Evolutionary conservation across 2,329 filamentous ascomycete genomes (phyloP).

Genomic region (Neophaeococcomyces aloes): DNA sequence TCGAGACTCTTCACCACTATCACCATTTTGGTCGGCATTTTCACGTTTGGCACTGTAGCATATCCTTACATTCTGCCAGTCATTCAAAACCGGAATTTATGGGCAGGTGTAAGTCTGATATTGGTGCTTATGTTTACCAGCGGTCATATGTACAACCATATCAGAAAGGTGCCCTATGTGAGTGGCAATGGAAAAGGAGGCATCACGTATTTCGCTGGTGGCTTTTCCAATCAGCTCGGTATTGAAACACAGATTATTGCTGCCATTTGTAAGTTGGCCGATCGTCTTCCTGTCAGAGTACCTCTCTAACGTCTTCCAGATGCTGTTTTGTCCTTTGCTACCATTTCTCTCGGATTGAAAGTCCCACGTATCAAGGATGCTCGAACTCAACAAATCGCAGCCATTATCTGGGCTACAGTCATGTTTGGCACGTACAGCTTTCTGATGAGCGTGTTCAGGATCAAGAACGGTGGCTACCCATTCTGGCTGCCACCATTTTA

Average conservation of each 20-base stretch:
- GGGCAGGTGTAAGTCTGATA: constrained; percentile 83
- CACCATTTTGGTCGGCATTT: constrained; percentile 57
- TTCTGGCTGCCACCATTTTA: constrained; percentile 88
- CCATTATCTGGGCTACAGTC: constrained; percentile 67
- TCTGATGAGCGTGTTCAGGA: constrained; percentile 81
- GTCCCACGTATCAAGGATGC: constrained; percentile 76
- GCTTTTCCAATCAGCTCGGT: constrained; percentile 89
- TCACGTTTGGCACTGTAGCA: constrained; percentile 59
- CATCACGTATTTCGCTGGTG: constrained; percentile 77
- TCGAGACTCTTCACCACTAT: constrained; percentile 58
- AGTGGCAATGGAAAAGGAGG: constrained; percentile 73
- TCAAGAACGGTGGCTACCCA: constrained; percentile 91
- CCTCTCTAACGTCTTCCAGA: constrained; percentile 37
- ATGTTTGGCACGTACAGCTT: constrained; percentile 85
- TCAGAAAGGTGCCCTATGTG: constrained; percentile 90
- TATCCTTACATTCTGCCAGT: constrained; percentile 72
- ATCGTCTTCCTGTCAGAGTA: constrained; percentile 4
- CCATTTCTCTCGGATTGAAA: constrained; percentile 83
- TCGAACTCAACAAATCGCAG: constrained; percentile 67
- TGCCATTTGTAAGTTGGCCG: constrained; percentile 65
- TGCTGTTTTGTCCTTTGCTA: constrained; percentile 74
- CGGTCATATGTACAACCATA: constrained; percentile 99
- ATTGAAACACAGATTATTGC: constrained; percentile 93
- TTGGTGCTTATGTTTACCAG: constrained; percentile 85
- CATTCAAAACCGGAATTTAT: constrained; percentile 81